These are phyloP conservation scores for Triticum dicoccoides DNA, from an alignment of 176 grass and related monocot species.

Conservation along the genomic window DNA sequence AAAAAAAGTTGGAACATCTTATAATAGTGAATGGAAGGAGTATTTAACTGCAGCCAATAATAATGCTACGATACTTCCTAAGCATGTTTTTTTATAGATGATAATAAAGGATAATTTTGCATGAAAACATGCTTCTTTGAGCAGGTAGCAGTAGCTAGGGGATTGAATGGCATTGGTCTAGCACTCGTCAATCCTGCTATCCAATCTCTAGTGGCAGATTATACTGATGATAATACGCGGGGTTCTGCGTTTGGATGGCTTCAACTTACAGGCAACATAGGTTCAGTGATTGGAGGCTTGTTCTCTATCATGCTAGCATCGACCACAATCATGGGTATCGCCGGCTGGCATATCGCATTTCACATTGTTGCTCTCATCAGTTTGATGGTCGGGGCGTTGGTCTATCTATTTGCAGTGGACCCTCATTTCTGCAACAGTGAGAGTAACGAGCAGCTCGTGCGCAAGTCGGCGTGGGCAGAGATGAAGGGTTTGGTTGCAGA, in stretches of 20 bases:
- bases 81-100: neutral
- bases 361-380: conserved; percentile 68
- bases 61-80: neutral
- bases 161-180: conserved; percentile 74
- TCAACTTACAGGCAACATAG: conserved; percentile 75
- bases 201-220: conserved; percentile 83
- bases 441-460: neutral
- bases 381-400: conserved; percentile 47
- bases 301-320: conserved; percentile 65
- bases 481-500: conserved; percentile 48
- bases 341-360: conserved; percentile 78
- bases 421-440: conserved; percentile 40
- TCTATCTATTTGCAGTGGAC: conserved; percentile 64
- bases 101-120: neutral
- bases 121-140: neutral
- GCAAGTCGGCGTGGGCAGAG: conserved; percentile 50
- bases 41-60: neutral
- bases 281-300: conserved; percentile 63
- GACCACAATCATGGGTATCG: conserved; percentile 60
- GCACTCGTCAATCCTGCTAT: conserved; percentile 77
- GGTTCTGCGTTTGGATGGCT: conserved; percentile 84
- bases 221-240: conserved; percentile 59
- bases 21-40: too few species aligned
- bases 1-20: too few species aligned
- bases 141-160: conserved; percentile 78